Percentiles rank a stretch among this genome's conserved stretches.
These are phyloP conservation scores for Durusdinium trenchii DNA, from an alignment of 73 alveolate species.

Conservation along the genomic window DNA sequence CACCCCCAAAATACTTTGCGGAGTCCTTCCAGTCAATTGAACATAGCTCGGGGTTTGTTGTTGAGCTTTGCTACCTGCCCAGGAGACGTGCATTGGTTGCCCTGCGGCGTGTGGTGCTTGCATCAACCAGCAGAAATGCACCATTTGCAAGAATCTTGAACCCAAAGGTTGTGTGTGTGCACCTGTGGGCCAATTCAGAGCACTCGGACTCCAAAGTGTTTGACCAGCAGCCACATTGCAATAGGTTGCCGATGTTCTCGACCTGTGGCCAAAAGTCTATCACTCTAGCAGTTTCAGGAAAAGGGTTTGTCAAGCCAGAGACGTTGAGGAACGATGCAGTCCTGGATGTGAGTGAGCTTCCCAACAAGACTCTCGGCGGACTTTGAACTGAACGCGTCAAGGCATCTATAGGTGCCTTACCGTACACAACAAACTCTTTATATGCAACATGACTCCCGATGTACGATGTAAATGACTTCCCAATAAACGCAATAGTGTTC, in stretches of 20 bases:
- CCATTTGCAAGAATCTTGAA: slow-evolving; percentile 4
- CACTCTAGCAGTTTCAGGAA: too few relatives aligned
- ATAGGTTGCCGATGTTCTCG: too few relatives aligned
- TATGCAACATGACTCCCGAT: not conserved
- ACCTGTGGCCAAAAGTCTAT: too few relatives aligned
- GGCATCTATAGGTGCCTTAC: not conserved
- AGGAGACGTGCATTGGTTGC: slow-evolving; percentile 38
- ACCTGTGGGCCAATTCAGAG: too few relatives aligned
- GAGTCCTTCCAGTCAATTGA: too few relatives aligned
- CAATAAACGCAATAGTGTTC: not conserved
- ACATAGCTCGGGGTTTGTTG: too few relatives aligned
- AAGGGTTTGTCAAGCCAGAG: not conserved
- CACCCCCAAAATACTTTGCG: too few relatives aligned
- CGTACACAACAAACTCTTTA: not conserved
- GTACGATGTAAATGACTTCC: too few relatives aligned
- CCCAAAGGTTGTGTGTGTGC: too few relatives aligned
- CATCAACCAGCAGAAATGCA: slow-evolving; percentile 19
- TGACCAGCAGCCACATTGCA: too few relatives aligned
- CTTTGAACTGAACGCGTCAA: not conserved
- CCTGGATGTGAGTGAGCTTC: slow-evolving; percentile 28
- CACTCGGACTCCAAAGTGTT: too few relatives aligned
- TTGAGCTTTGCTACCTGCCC: not conserved
- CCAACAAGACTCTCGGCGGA: slow-evolving; percentile 1
- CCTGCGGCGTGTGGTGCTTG: slow-evolving; percentile 25
- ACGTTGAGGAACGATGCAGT: not conserved